A percentile compares a stretch with the other conserved stretches of the same genome.
phyloP scores from a whole-genome alignment of 176 grass and related monocot genomes.

The Coix lacrymajobi region DNA sequence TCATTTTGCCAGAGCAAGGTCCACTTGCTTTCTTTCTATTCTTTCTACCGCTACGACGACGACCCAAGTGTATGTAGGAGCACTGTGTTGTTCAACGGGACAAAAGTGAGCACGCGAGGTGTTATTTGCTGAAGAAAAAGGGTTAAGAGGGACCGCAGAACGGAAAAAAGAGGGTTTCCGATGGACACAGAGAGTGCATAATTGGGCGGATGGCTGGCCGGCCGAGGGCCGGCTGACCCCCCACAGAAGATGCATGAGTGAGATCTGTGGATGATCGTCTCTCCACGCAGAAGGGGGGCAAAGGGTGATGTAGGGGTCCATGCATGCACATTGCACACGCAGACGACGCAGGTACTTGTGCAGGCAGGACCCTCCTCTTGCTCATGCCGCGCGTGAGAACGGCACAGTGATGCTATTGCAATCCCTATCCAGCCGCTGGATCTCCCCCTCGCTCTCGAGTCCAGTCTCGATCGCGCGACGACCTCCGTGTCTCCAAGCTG shows the following conservation, averaged over 20 bases:
- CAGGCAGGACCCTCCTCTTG: neutral
- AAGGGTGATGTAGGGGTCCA: conserved; percentile 29
- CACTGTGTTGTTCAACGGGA: neutral
- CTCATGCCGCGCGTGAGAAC: conserved; percentile 16
- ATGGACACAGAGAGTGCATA: neutral
- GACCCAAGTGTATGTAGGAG: neutral
- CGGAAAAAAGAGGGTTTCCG: neutral
- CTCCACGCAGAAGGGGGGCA: neutral
- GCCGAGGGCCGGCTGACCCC: conserved; percentile 10
- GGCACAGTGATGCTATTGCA: neutral
- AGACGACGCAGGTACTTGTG: neutral
- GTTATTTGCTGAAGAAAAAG: neutral
- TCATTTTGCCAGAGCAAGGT: neutral
- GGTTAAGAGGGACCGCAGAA: conserved; percentile 18
- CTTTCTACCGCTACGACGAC: neutral
- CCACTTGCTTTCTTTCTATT: neutral
- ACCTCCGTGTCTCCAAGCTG: neutral
- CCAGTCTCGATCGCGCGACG: neutral
- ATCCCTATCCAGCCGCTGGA: neutral
- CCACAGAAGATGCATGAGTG: too few species aligned
- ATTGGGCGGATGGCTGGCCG: neutral
- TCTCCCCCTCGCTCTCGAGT: neutral
- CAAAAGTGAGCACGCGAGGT: neutral
- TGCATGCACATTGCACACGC: too few species aligned
- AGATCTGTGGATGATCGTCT: neutral